Percentiles rank a stretch among this genome's conserved stretches.
Conservation (phyloP, 441 rosid species). For the Erodium chrysanthum region DNA sequence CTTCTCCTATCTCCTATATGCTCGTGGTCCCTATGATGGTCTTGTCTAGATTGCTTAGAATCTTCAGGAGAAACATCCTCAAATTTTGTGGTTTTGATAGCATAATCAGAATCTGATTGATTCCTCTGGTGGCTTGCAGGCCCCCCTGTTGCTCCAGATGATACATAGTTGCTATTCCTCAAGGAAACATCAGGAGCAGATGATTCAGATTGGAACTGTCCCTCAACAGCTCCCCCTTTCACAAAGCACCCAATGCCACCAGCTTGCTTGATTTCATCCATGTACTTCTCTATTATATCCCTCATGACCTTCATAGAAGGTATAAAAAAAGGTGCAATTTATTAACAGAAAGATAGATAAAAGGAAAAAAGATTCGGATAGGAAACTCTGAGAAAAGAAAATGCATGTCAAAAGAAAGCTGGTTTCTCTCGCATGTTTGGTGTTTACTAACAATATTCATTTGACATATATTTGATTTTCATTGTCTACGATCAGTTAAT, state of each 20-base stretch:
- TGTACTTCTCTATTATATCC: conserved; percentile 76
- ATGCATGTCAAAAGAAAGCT: not conserved
- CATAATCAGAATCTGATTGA: conserved; percentile 26
- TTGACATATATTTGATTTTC: not conserved
- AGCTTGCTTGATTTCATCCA: conserved; percentile 70
- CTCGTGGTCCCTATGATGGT: conserved; percentile 11
- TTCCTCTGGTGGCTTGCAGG: conserved; percentile 23
- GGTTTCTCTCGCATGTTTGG: not conserved
- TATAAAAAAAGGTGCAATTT: not conserved
- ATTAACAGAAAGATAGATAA: too few relatives aligned
- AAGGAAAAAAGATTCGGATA: not conserved
- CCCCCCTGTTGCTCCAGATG: conserved; percentile 20
- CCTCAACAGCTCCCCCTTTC: conserved; percentile 35
- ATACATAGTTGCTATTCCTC: conserved; percentile 15
- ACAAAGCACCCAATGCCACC: conserved; percentile 85
- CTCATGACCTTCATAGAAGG: conserved; percentile 47
- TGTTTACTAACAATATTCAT: not conserved
- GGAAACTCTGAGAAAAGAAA: not conserved
- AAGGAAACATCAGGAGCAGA: conserved; percentile 16
- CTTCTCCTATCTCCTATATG: conserved; percentile 21
- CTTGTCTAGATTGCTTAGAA: conserved; percentile 23
- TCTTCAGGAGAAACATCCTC: conserved; percentile 27
- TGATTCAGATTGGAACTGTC: conserved; percentile 23
- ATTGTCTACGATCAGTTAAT: not conserved
- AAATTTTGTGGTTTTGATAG: conserved; percentile 22